Percentiles rank a stretch among this genome's conserved stretches.
Evolutionary conservation across 805 yeast genomes (phyloP).

Genomic region (Hanseniaspora thailandica): DNA sequence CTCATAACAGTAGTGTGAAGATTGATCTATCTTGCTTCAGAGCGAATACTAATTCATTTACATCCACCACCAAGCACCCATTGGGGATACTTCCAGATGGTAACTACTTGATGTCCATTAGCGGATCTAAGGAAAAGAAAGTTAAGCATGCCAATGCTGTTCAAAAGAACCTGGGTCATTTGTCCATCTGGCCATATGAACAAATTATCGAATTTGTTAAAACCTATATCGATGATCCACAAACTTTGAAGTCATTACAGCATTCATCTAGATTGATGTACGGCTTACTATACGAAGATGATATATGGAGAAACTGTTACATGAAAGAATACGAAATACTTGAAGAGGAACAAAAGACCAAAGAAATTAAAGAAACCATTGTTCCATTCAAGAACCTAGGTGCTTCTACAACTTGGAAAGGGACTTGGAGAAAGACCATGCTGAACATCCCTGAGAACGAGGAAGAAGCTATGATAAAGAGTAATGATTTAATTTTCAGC

Average conservation of each 20-base stretch:
- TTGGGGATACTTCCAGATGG: slow-evolving; percentile 68
- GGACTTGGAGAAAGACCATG: slow-evolving; percentile 68
- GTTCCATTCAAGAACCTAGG: slow-evolving; percentile 21
- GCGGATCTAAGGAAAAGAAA: slow-evolving; percentile 16
- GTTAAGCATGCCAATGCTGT: slow-evolving; percentile 18
- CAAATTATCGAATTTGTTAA: slow-evolving; percentile 43
- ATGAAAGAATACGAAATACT: slow-evolving; percentile 23
- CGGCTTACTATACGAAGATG: slow-evolving; percentile 67
- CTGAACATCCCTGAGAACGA: slow-evolving; percentile 29
- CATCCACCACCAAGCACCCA: slow-evolving; percentile 45
- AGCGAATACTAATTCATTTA: slow-evolving; percentile 14
- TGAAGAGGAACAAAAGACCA: slow-evolving; percentile 18
- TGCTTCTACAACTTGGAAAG: slow-evolving; percentile 43
- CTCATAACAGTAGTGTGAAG: neutral
- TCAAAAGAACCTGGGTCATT: slow-evolving; percentile 39
- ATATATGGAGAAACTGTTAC: slow-evolving; percentile 62
- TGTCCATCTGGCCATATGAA: slow-evolving; percentile 51
- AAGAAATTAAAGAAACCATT: slow-evolving; percentile 15
- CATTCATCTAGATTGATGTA: slow-evolving; percentile 55
- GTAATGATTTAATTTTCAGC: slow-evolving; percentile 48
- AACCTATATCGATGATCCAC: slow-evolving; percentile 34
- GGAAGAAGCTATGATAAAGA: slow-evolving; percentile 36
- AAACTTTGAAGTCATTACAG: slow-evolving; percentile 41
- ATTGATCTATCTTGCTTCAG: slow-evolving; percentile 14
- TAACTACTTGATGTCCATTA: slow-evolving; percentile 38